Conservation (phyloP, 441 rosid species). For the Metrosideros polymorpha region DNA sequence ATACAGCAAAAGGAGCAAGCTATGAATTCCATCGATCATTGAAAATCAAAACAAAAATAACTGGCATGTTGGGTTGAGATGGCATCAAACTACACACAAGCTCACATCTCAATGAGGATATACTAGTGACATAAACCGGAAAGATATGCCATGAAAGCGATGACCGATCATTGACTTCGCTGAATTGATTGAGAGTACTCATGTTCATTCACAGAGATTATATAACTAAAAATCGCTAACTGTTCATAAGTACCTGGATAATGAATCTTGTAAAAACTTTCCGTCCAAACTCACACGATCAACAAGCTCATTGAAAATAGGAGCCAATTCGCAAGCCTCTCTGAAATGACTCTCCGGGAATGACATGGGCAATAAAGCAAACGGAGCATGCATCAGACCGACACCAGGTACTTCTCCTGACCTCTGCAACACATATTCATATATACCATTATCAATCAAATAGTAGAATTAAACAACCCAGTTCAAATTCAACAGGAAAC, state of each 20-base stretch:
- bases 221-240: not conserved
- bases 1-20: not conserved
- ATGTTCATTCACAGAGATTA: not conserved
- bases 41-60: not conserved
- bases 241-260: constrained; percentile 53
- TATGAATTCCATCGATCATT: not conserved
- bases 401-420: constrained; percentile 90
- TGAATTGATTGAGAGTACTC: not conserved
- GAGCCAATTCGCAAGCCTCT: constrained; percentile 87
- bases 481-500: not conserved
- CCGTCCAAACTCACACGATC: constrained; percentile 98
- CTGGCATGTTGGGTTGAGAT: not conserved
- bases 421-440: constrained; percentile 28
- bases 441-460: not conserved
- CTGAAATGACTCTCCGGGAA: constrained; percentile 74
- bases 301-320: constrained; percentile 82
- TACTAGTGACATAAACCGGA: not conserved
- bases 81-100: not conserved
- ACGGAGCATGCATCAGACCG: constrained; percentile 85
- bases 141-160: not conserved
- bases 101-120: not conserved
- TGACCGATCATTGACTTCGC: not conserved
- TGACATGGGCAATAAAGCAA: constrained; percentile 66
- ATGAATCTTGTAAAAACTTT: constrained; percentile 67
- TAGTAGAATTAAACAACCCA: not conserved